A percentile compares a stretch with the other conserved stretches of the same genome.
These are phyloP conservation scores for Phytophthora crassamura DNA, from an alignment of 352 stramenopile species.

Conservation along the genomic window DNA sequence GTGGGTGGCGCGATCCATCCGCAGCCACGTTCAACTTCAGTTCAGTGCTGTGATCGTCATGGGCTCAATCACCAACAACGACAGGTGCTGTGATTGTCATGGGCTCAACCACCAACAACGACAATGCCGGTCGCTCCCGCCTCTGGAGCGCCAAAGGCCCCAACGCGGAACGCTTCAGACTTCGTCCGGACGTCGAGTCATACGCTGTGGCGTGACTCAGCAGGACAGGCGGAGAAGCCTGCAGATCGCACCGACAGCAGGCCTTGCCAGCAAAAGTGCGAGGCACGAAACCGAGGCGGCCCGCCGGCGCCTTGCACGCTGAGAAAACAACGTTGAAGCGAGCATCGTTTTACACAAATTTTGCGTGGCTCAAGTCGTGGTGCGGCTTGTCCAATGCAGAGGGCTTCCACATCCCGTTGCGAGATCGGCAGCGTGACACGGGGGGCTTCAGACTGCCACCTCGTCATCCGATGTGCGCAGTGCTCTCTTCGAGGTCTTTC, in stretches of 20 bases:
- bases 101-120: constrained; percentile 15
- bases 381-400: constrained; percentile 8
- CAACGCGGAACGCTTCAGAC: neutral
- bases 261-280: constrained; percentile 13
- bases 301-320: constrained; percentile 10
- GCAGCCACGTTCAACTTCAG: constrained; percentile 25
- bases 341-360: constrained; percentile 31
- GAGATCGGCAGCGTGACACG: constrained; percentile 28
- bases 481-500: constrained; percentile 13
- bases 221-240: neutral
- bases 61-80: constrained; percentile 26
- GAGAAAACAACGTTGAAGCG: constrained; percentile 35
- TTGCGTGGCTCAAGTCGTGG: constrained; percentile 15
- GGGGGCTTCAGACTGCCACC: constrained; percentile 8
- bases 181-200: neutral
- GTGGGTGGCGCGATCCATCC: neutral
- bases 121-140: too few relatives aligned
- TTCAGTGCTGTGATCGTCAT: constrained; percentile 14
- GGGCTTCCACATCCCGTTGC: constrained; percentile 10
- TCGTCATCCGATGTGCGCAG: constrained; percentile 28
- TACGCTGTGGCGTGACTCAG: constrained; percentile 2
- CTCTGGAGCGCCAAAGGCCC: too few relatives aligned
- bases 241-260: neutral
- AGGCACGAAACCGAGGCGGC: constrained; percentile 4
- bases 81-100: constrained; percentile 4